phyloP scores from a whole-genome alignment of 345 rosid genomes.

The Rhizophora mangle region DNA sequence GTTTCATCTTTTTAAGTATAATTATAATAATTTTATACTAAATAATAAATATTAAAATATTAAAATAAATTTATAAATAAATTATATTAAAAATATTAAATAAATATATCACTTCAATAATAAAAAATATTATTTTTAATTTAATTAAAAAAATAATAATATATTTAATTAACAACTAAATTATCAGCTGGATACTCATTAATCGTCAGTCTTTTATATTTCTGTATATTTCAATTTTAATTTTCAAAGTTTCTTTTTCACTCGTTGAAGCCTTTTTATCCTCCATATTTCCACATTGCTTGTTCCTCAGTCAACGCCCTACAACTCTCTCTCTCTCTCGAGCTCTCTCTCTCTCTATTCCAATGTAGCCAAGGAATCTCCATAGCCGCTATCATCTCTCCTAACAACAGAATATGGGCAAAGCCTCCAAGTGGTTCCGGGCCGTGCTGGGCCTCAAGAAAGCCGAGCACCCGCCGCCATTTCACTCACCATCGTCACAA shows the following conservation, averaged over 20 bases:
- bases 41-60: too few species aligned
- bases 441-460: slow-evolving; percentile 66
- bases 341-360: slow-evolving; percentile 4
- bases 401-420: slow-evolving; percentile 51
- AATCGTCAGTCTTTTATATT: background rate
- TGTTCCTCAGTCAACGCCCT: background rate
- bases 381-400: background rate
- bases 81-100: too few species aligned
- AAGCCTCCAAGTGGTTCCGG: slow-evolving; percentile 77
- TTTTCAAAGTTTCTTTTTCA: too few species aligned
- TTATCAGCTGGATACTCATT: background rate
- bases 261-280: background rate
- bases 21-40: too few species aligned
- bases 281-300: background rate
- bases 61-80: too few species aligned
- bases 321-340: background rate
- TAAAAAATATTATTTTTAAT: too few species aligned
- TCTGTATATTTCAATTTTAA: too few species aligned
- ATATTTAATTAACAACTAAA: too few species aligned
- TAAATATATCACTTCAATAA: too few species aligned
- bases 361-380: slow-evolving; percentile 11
- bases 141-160: too few species aligned
- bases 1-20: too few species aligned
- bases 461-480: slow-evolving; percentile 32
- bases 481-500: slow-evolving; percentile 14